These are phyloP conservation scores for Magnolia sinica DNA, from an alignment of 164 flowering plant genomes.

Conservation along the genomic window DNA sequence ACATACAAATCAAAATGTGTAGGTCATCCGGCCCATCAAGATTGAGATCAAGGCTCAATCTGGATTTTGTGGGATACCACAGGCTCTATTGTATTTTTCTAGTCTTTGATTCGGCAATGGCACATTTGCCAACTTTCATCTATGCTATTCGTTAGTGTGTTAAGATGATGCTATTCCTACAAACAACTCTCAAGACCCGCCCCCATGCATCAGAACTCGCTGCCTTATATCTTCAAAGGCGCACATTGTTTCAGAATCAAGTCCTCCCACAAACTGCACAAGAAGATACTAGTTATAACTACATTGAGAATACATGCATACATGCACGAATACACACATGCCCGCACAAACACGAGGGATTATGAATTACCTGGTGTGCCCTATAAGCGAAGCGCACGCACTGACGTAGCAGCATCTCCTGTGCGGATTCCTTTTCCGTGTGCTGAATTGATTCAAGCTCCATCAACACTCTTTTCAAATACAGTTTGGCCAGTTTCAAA, in stretches of 20 bases:
- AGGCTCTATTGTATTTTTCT: not conserved
- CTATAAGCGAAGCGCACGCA: slow-evolving; percentile 69
- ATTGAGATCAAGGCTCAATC: not conserved
- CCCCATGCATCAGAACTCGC: slow-evolving; percentile 38
- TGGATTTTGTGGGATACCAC: not conserved
- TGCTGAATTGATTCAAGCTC: slow-evolving; percentile 45
- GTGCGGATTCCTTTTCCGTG: slow-evolving; percentile 48
- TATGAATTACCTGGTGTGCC: slow-evolving; percentile 53
- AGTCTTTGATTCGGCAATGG: not conserved
- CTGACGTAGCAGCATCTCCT: slow-evolving; percentile 61
- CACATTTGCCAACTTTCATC: not conserved
- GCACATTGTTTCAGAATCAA: slow-evolving; percentile 62
- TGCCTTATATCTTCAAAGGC: slow-evolving; percentile 62
- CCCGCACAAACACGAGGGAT: too few relatives aligned
- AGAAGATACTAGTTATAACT: not conserved
- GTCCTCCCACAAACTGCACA: slow-evolving; percentile 70
- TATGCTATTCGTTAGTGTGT: not conserved
- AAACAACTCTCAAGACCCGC: slow-evolving; percentile 37
- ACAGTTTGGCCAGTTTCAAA: slow-evolving; percentile 49
- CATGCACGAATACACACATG: not conserved
- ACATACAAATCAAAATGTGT: not conserved
- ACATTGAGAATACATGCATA: not conserved
- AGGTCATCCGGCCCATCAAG: not conserved
- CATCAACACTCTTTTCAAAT: slow-evolving; percentile 54
- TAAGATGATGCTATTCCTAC: slow-evolving; percentile 35